A percentile compares a stretch with the other conserved stretches of the same genome.
These are phyloP conservation scores for Eucalyptus camaldulensis DNA, from an alignment of 345 rosid genomes.

Conservation along the genomic window DNA sequence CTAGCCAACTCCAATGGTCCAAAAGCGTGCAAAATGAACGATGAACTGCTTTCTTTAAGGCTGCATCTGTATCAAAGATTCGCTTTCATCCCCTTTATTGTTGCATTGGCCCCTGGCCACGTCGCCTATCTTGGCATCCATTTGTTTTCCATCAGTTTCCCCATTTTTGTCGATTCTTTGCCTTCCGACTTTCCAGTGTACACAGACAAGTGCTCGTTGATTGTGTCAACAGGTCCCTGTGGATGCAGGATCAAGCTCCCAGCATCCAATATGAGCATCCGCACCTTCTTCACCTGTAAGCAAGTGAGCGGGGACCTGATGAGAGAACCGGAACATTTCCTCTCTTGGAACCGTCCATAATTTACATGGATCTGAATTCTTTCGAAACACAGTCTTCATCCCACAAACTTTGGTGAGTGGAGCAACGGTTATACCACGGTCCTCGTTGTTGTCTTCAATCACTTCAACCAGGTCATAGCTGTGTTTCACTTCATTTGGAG, in stretches of 20 bases:
- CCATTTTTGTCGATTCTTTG: not conserved
- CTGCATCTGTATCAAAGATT: conserved; percentile 1
- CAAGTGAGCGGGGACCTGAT: conserved; percentile 40
- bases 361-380: conserved; percentile 1
- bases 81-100: not conserved
- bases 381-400: conserved; percentile 27
- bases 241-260: conserved; percentile 71
- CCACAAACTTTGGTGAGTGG: conserved; percentile 41
- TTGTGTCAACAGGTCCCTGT: not conserved
- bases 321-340: conserved; percentile 55
- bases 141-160: not conserved
- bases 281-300: conserved; percentile 45
- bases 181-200: not conserved
- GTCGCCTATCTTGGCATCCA: not conserved
- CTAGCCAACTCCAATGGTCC: not conserved
- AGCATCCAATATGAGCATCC: conserved; percentile 31
- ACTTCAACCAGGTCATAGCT: conserved; percentile 50
- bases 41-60: not conserved
- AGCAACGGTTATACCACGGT: conserved; percentile 22
- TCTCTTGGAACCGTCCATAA: conserved; percentile 21
- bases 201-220: not conserved
- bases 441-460: conserved; percentile 24
- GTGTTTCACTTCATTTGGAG: conserved; percentile 21
- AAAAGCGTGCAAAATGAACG: not conserved
- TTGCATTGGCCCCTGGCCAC: not conserved